Conservation (phyloP, 768 basidiomycete species). For the Mycena vitilis region DNA sequence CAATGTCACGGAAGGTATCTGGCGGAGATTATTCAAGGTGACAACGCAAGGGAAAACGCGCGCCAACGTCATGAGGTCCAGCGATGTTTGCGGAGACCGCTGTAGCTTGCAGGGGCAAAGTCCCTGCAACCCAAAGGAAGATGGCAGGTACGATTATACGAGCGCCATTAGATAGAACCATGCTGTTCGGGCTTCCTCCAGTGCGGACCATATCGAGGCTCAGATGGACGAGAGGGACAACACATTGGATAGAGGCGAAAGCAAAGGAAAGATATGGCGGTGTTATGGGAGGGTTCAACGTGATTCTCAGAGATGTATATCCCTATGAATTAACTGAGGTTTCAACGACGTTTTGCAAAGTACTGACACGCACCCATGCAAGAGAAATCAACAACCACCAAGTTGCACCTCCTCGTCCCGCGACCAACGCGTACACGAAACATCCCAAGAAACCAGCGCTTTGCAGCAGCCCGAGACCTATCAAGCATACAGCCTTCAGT, state of each 20-base stretch:
- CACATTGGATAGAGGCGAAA: slow-evolving; percentile 53
- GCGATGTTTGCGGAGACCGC: slow-evolving; percentile 64
- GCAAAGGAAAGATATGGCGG: slow-evolving; percentile 64
- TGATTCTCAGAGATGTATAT: slow-evolving; percentile 55
- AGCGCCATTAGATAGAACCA: slow-evolving; percentile 41
- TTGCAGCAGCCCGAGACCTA: slow-evolving; percentile 51
- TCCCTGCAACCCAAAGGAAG: slow-evolving; percentile 66
- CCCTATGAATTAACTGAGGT: slow-evolving; percentile 45
- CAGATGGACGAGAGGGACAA: slow-evolving; percentile 52
- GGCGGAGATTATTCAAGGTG: slow-evolving; percentile 20
- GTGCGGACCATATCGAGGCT: slow-evolving; percentile 44
- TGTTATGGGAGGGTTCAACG: slow-evolving; percentile 57
- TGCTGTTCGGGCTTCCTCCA: slow-evolving; percentile 27
- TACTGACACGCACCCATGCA: slow-evolving; percentile 60
- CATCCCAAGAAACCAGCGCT: slow-evolving; percentile 57
- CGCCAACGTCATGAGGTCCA: slow-evolving; percentile 56
- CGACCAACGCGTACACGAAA: slow-evolving; percentile 50
- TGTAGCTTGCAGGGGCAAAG: slow-evolving; percentile 61
- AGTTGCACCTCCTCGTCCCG: slow-evolving; percentile 37
- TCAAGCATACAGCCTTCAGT: slow-evolving; percentile 49
- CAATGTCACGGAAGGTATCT: slow-evolving; percentile 62
- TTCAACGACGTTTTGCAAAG: slow-evolving; percentile 14
- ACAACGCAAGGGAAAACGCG: slow-evolving; percentile 16
- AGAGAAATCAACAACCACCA: slow-evolving; percentile 49
- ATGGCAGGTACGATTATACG: slow-evolving; percentile 49